These are phyloP conservation scores for Begonia peltatifolia DNA, from an alignment of 306 rosid species.

Conservation along the genomic window DNA sequence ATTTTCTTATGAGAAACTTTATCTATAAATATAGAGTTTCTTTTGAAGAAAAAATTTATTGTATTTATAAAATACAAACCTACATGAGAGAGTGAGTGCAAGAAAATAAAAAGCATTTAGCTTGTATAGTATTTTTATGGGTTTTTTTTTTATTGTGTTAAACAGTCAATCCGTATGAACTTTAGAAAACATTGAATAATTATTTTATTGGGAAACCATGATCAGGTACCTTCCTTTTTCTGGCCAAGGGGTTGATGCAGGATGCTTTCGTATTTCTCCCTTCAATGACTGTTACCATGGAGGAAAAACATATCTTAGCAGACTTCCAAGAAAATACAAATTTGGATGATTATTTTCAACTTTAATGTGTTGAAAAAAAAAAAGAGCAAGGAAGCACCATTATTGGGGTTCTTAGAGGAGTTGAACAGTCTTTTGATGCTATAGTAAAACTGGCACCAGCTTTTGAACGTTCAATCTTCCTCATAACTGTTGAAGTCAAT, in stretches of 20 bases:
- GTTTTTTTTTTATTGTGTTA: too few relatives aligned
- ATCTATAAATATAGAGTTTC: too few relatives aligned
- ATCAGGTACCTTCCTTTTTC: conserved; percentile 53
- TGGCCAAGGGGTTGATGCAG: conserved; percentile 61
- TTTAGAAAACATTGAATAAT: neutral
- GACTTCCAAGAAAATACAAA: too few relatives aligned
- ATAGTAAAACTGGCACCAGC: conserved; percentile 39
- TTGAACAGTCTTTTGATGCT: conserved; percentile 44
- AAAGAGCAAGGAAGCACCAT: conserved; percentile 27
- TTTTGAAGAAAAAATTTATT: too few relatives aligned
- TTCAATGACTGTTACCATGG: conserved; percentile 31
- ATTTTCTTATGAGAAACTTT: too few relatives aligned
- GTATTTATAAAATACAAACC: too few relatives aligned
- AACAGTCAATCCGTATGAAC: too few relatives aligned
- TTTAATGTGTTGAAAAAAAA: neutral
- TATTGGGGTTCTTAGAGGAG: conserved; percentile 65
- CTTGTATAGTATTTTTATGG: too few relatives aligned
- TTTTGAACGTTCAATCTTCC: conserved; percentile 70
- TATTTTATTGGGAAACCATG: neutral
- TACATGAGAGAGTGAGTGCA: too few relatives aligned
- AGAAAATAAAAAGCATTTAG: too few relatives aligned
- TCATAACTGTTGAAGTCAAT: conserved; percentile 63
- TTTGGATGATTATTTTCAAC: too few relatives aligned
- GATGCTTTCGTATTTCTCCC: conserved; percentile 29
- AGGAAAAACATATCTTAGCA: too few relatives aligned